Evolutionary conservation across 1,284 basidiomycete genomes (phyloP).

Genomic region (Gomphus bonarii): DNA sequence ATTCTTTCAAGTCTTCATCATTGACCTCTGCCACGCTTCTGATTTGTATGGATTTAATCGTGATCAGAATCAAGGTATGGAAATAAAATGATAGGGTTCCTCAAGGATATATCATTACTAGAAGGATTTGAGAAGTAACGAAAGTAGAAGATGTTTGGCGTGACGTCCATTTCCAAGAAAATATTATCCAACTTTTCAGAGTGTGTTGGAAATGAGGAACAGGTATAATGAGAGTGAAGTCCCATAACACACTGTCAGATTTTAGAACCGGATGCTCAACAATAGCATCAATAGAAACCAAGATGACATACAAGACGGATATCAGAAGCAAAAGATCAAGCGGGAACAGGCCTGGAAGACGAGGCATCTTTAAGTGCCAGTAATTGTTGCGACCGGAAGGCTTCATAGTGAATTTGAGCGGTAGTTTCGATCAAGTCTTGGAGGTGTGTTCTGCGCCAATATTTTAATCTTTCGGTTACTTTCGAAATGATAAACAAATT

Average conservation of each 20-base stretch:
- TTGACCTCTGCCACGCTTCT: no score
- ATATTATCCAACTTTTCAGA: neutral
- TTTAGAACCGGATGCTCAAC: neutral
- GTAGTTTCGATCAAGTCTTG: slow-evolving; percentile 27
- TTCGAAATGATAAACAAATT: slow-evolving; percentile 15
- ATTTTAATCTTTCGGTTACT: neutral
- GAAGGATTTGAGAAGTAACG: neutral
- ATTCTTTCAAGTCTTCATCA: no score
- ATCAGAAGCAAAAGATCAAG: neutral
- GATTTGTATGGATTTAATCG: neutral
- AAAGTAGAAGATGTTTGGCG: neutral
- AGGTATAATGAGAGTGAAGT: neutral
- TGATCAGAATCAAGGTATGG: neutral
- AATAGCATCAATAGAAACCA: neutral
- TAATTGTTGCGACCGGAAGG: slow-evolving; percentile 96
- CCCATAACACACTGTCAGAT: neutral
- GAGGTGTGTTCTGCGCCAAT: slow-evolving; percentile 49
- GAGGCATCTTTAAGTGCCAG: slow-evolving; percentile 78
- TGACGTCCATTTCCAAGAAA: slow-evolving; percentile 1
- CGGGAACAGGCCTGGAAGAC: slow-evolving; percentile 7
- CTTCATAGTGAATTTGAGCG: slow-evolving; percentile 98
- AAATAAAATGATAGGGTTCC: neutral
- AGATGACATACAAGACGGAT: neutral
- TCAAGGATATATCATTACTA: neutral
- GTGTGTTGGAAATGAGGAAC: neutral